Percentiles rank a stretch among this genome's conserved stretches.
Conservation (phyloP, 768 basidiomycete genomes). For the Hortiboletus campestris region DNA sequence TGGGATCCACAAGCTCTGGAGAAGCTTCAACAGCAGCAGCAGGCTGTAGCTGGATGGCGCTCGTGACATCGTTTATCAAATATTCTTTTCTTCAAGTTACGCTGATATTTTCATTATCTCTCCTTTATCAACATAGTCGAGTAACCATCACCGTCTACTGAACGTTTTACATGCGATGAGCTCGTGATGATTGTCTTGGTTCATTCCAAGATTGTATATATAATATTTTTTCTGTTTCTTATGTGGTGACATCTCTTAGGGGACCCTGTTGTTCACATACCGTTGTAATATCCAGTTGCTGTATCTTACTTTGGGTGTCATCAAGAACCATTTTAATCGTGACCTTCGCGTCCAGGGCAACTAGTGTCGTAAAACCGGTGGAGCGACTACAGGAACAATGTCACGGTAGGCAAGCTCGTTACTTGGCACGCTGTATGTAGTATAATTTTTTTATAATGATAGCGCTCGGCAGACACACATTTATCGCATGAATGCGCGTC, state of each 20-base stretch:
- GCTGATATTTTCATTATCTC: background rate
- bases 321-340: background rate
- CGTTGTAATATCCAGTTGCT: conserved; percentile 22
- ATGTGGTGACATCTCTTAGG: background rate
- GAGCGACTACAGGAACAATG: background rate
- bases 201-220: background rate
- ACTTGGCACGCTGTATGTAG: too few relatives aligned
- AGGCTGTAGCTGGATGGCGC: conserved; percentile 10
- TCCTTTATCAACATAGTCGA: background rate
- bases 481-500: background rate
- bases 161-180: conserved; percentile 1
- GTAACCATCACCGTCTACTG: background rate
- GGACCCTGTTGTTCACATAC: conserved; percentile 17
- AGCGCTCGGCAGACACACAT: too few relatives aligned
- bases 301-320: conserved; percentile 18
- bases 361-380: too few relatives aligned
- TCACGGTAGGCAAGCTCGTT: background rate
- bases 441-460: background rate
- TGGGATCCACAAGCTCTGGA: conserved; percentile 54
- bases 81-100: background rate
- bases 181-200: background rate
- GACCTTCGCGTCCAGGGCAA: background rate
- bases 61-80: conserved; percentile 1
- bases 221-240: background rate
- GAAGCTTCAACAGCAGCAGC: conserved; percentile 28